These are phyloP conservation scores for Rhizoctonia solani DNA, from an alignment of 1,284 basidiomycete species.

Conservation along the genomic window DNA sequence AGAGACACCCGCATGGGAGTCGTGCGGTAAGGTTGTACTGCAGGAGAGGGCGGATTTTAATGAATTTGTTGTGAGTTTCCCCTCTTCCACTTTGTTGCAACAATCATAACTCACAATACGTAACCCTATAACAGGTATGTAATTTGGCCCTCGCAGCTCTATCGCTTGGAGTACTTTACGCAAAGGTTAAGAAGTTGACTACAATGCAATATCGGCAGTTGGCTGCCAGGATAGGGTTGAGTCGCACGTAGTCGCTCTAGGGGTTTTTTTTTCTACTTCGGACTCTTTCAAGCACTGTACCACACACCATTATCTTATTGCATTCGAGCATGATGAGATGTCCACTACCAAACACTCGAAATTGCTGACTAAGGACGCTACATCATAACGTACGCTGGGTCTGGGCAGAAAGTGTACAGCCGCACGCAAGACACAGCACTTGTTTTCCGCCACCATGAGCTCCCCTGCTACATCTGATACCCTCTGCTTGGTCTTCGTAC, in stretches of 20 bases:
- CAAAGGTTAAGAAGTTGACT: conserved; percentile 68
- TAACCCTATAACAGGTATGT: conserved; percentile 47
- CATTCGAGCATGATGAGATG: background rate
- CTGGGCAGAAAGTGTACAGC: background rate
- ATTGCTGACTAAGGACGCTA: conserved; percentile 7
- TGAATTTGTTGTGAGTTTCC: conserved; percentile 69
- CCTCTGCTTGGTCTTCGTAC: conserved; percentile 58
- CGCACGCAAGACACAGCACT: background rate
- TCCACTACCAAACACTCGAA: background rate
- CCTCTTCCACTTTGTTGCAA: background rate
- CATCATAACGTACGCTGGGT: background rate
- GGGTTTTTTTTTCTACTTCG: background rate
- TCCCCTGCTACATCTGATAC: background rate
- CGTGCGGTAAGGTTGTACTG: conserved; percentile 79
- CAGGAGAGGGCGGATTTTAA: conserved; percentile 82
- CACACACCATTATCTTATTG: conserved; percentile 12
- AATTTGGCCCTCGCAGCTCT: conserved; percentile 73
- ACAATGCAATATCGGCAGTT: conserved; percentile 76
- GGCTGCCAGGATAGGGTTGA: conserved; percentile 74
- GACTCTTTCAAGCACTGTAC: conserved; percentile 10
- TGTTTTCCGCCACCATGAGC: background rate
- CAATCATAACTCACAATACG: background rate
- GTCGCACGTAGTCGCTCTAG: conserved; percentile 22
- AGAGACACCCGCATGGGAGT: conserved; percentile 84
- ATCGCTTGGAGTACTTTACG: conserved; percentile 65